Evolutionary conservation across 306 rosid species (phyloP), one percentile per base, ranked within the genome.

Genomic region (Carpinus viminea): DNA sequence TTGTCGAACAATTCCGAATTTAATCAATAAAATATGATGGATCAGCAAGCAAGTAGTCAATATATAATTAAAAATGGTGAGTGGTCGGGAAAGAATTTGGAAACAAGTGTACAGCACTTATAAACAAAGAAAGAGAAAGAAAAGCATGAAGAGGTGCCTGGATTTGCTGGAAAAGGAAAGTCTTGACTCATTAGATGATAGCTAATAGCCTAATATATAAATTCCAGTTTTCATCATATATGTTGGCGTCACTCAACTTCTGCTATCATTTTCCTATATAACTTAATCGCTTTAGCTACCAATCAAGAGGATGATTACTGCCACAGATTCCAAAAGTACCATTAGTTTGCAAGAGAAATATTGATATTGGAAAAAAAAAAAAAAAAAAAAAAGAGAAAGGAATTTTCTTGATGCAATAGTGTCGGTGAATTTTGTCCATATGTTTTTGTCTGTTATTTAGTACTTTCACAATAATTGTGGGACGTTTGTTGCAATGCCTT

Each of bases 11-110:
- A 61, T 59, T 59, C 26, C 65, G 24, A 59, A 59, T 26, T 57
- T 8, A 57, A 57, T 57, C 36, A 10, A 57, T 57, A 57, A 57
- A 24, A 57, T 57, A 57, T 57, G 26, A 57, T 57, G 65, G 34
- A 8, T 57, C 11, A 3, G 34, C 12, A 12, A 21, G 26, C 13
- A 57, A 21, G 16, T 24, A 57, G 15, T 57, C 34, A 41, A 5
- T 41, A 41, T 31, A 31, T 31, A 31, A 82, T 82, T 76, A 52
- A 59, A 79, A 64, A 65, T 59, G 59, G 68, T 65, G 51, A 57
- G 12, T 31, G 65, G 55, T 1, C 26, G 1, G 70, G 41, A 36
- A 66, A 51, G 24, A 36, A 68, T 68, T 13, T 18, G 68, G 50
- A 55, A 81, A 41, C 72, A 24, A 48, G 20, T 59, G 0, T 60